These are phyloP conservation scores for Spergularia bocconei DNA, from an alignment of 148 eudicot species.

Conservation along the genomic window DNA sequence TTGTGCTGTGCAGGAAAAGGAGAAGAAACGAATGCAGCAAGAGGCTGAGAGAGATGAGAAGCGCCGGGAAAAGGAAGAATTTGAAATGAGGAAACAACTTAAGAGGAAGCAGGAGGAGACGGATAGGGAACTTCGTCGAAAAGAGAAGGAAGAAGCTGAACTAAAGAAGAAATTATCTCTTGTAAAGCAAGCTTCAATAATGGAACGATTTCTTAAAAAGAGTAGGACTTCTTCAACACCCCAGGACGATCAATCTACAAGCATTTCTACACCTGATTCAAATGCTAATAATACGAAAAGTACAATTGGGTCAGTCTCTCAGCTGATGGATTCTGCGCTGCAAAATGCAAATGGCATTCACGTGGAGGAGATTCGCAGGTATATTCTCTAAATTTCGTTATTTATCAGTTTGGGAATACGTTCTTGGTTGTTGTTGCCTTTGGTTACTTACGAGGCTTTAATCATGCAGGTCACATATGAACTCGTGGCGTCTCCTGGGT, in stretches of 20 bases:
- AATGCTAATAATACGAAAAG: constrained; percentile 23
- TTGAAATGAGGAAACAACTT: constrained; percentile 54
- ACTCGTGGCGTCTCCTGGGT: constrained; percentile 61
- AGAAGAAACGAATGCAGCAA: constrained; percentile 67
- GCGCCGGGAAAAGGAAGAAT: constrained; percentile 73
- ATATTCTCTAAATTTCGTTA: too few species aligned
- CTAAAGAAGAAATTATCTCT: constrained; percentile 57
- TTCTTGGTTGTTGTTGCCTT: background rate
- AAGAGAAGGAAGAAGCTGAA: constrained; percentile 90
- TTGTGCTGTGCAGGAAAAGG: constrained; percentile 65
- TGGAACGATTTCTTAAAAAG: constrained; percentile 82
- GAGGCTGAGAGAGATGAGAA: constrained; percentile 82
- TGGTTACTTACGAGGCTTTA: constrained; percentile 11
- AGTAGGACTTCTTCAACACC: constrained; percentile 41
- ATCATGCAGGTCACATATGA: constrained; percentile 64
- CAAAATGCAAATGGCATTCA: constrained; percentile 37
- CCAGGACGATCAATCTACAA: constrained; percentile 34
- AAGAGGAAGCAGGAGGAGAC: constrained; percentile 83
- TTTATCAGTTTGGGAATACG: too few species aligned
- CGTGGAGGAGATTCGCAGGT: constrained; percentile 62
- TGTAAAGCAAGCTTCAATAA: constrained; percentile 85
- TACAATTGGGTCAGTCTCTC: constrained; percentile 39
- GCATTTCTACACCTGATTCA: constrained; percentile 23
- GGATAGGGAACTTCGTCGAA: constrained; percentile 71
- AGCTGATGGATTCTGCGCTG: constrained; percentile 66